Conservation (phyloP, 257 asterid genomes). For the Primulina eburnea region DNA sequence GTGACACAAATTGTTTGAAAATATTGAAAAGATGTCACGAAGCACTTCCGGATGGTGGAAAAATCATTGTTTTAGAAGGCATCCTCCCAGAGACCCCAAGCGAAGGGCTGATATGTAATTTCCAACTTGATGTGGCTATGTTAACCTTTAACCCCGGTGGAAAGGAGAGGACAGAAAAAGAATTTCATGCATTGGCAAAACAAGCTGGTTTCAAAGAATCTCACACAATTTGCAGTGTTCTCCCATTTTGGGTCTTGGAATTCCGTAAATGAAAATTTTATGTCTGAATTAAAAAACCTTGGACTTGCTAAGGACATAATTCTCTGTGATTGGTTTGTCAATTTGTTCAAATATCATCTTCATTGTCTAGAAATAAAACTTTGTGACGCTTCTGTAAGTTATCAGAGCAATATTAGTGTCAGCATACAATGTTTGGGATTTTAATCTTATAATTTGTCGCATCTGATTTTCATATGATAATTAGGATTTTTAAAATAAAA, state of each 20-base stretch:
- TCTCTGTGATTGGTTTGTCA: too few species aligned
- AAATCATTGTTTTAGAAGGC: slow-evolving; percentile 68
- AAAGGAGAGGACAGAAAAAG: slow-evolving; percentile 89
- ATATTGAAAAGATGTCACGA: slow-evolving; percentile 69
- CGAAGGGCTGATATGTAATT: slow-evolving; percentile 46
- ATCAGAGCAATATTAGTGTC: too few species aligned
- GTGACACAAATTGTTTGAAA: slow-evolving; percentile 67
- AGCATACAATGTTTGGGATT: too few species aligned
- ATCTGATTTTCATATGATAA: too few species aligned
- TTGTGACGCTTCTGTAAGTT: too few species aligned
- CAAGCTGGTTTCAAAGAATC: slow-evolving; percentile 70
- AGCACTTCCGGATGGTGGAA: slow-evolving; percentile 72
- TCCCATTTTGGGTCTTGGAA: slow-evolving; percentile 81
- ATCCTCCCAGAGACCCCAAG: slow-evolving; percentile 76
- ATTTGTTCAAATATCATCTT: too few species aligned
- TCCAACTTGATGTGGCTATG: slow-evolving; percentile 73
- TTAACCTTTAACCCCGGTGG: slow-evolving; percentile 90
- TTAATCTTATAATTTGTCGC: too few species aligned
- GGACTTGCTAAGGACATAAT: too few species aligned
- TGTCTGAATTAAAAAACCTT: too few species aligned
- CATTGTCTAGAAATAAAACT: too few species aligned
- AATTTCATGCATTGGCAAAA: slow-evolving; percentile 61
- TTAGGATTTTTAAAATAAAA: too few species aligned
- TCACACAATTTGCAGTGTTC: slow-evolving; percentile 59
- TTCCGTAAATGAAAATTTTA: slow-evolving; percentile 38